phyloP scores from a whole-genome alignment of 371 early-diverging fungal genomes.

The Parasitella parasitica region DNA sequence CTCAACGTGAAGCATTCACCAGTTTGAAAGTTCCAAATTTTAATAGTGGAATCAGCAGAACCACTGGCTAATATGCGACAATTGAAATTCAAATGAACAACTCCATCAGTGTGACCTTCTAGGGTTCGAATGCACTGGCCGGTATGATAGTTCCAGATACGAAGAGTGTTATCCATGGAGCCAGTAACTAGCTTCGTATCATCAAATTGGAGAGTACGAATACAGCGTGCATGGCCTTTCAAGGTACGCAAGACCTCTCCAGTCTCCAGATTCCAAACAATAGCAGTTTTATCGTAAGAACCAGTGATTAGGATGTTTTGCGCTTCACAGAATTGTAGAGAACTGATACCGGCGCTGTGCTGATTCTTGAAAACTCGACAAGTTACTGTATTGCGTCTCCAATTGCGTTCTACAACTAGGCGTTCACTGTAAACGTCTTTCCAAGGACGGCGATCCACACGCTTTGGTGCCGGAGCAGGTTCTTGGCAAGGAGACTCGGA shows the following conservation, averaged over 20 bases:
- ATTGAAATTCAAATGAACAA: conserved; percentile 85
- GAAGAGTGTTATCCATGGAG: conserved; percentile 92
- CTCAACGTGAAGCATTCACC: conserved; percentile 74
- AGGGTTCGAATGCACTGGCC: conserved; percentile 87
- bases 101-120: conserved; percentile 82
- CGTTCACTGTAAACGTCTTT: conserved; percentile 85
- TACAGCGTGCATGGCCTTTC: conserved; percentile 84
- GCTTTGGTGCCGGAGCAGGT: conserved; percentile 15
- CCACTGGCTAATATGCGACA: conserved; percentile 81
- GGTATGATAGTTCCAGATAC: conserved; percentile 95
- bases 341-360: conserved; percentile 79
- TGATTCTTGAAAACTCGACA: conserved; percentile 47
- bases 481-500: background rate
- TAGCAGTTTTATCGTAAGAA: conserved; percentile 76
- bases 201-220: conserved; percentile 87
- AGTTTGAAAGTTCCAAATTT: conserved; percentile 88
- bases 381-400: conserved; percentile 70
- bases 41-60: conserved; percentile 85
- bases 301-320: conserved; percentile 76
- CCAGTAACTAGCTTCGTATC: conserved; percentile 82
- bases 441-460: conserved; percentile 60
- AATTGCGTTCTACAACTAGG: conserved; percentile 77
- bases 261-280: conserved; percentile 82
- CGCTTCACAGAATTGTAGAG: conserved; percentile 79
- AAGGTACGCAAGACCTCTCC: conserved; percentile 71